phyloP scores from a whole-genome alignment of 192 early-diverging fungal species.

The Physocladia obscura region DNA sequence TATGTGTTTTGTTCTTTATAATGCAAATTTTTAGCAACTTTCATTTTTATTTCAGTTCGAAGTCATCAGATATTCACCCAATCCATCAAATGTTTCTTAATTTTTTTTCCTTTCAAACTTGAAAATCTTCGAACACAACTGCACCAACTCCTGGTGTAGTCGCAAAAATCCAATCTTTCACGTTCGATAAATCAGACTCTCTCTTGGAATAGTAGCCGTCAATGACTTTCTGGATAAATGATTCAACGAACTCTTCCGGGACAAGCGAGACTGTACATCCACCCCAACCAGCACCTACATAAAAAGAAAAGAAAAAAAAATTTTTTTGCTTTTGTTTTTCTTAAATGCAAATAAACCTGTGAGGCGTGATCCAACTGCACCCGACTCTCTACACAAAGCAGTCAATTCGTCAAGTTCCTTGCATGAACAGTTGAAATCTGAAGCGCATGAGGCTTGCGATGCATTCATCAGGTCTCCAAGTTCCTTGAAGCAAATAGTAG shows the following conservation, averaged over 20 bases:
- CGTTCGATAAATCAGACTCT: slow-evolving; percentile 22
- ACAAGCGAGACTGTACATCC: slow-evolving; percentile 84
- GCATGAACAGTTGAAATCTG: slow-evolving; percentile 81
- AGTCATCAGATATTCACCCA: too few relatives aligned
- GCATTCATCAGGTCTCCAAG: slow-evolving; percentile 88
- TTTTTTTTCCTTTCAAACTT: too few relatives aligned
- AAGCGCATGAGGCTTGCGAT: slow-evolving; percentile 79
- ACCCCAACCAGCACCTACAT: slow-evolving; percentile 87
- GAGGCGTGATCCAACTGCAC: slow-evolving; percentile 15
- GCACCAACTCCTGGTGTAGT: slow-evolving; percentile 38
- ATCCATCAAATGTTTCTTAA: too few relatives aligned
- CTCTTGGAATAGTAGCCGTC: slow-evolving; percentile 57
- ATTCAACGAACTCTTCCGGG: slow-evolving; percentile 54
- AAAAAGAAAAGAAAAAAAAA: background rate
- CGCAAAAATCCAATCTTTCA: slow-evolving; percentile 43
- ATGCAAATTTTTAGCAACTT: too few relatives aligned
- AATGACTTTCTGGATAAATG: slow-evolving; percentile 64
- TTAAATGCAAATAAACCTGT: background rate
- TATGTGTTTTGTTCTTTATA: too few relatives aligned
- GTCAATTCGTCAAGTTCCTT: slow-evolving; percentile 81
- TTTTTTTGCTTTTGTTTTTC: background rate
- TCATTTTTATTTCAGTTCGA: too few relatives aligned
- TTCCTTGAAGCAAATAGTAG: slow-evolving; percentile 18
- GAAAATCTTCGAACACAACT: slow-evolving; percentile 18
- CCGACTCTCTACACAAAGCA: slow-evolving; percentile 23